These are phyloP conservation scores for Sporothrix protearum DNA, from an alignment of 2,329 filamentous ascomycete species.

Conservation along the genomic window DNA sequence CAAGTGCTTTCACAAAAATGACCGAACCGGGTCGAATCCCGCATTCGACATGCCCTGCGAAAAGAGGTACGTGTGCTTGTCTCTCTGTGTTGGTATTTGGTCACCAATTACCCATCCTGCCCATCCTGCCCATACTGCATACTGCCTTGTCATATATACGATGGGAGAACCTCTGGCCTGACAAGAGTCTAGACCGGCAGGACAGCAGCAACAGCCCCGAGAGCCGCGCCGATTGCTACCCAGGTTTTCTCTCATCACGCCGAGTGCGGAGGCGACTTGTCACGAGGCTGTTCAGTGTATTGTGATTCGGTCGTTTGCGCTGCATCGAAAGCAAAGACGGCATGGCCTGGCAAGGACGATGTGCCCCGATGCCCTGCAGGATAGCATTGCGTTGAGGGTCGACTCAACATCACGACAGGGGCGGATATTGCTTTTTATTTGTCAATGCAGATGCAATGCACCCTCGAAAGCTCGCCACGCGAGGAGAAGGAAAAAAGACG, in stretches of 20 bases:
- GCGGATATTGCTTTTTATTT: neutral
- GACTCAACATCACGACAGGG: neutral
- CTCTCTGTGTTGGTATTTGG: neutral
- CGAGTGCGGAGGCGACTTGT: neutral
- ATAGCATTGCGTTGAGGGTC: neutral
- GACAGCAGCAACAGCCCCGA: neutral
- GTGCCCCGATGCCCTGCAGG: neutral
- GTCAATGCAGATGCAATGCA: neutral
- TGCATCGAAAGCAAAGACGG: neutral
- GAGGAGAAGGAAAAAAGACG: neutral
- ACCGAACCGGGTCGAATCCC: no score
- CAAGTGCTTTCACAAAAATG: no score
- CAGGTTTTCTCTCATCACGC: neutral
- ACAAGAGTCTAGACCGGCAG: neutral
- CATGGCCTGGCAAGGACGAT: neutral
- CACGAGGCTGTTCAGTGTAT: neutral
- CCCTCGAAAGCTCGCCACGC: neutral
- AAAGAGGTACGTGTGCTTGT: neutral
- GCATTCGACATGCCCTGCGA: neutral
- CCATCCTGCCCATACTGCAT: no score
- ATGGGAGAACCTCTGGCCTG: neutral
- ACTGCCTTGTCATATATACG: neutral
- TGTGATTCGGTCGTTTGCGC: neutral
- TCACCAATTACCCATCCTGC: neutral
- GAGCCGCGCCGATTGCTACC: neutral